A percentile compares a stretch with the other conserved stretches of the same genome.
These are phyloP conservation scores for Ephemerocybe angulata DNA, from an alignment of 768 basidiomycete genomes.

Conservation along the genomic window DNA sequence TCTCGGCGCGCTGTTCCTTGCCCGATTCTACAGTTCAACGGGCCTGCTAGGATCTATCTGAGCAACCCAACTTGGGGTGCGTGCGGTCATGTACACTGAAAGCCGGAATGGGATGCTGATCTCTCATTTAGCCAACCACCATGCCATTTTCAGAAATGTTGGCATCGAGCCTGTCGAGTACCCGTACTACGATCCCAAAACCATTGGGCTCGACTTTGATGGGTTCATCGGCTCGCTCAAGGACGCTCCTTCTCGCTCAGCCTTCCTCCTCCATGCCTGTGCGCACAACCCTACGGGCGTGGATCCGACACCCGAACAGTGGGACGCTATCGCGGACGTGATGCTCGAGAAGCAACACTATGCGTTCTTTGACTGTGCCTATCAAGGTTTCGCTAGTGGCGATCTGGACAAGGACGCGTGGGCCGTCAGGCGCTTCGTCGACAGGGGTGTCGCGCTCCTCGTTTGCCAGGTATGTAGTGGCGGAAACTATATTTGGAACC, in stretches of 20 bases:
- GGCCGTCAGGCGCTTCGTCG: constrained; percentile 86
- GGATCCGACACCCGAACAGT: constrained; percentile 87
- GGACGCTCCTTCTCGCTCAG: constrained; percentile 68
- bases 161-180: constrained; percentile 85
- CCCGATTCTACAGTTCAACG: constrained; percentile 75
- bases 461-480: constrained; percentile 73
- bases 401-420: constrained; percentile 88
- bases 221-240: constrained; percentile 62
- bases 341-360: constrained; percentile 75
- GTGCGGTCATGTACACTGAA: constrained; percentile 20
- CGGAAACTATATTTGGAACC: neutral
- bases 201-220: constrained; percentile 78
- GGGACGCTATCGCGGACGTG: constrained; percentile 70
- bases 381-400: constrained; percentile 96
- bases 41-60: constrained; percentile 70
- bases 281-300: constrained; percentile 98
- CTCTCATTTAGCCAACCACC: constrained; percentile 66
- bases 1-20: constrained; percentile 83
- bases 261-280: constrained; percentile 89
- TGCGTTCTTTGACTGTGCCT: constrained; percentile 93
- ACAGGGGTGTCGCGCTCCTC: constrained; percentile 67
- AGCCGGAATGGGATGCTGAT: constrained; percentile 8
- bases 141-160: constrained; percentile 86
- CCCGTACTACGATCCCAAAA: constrained; percentile 91
- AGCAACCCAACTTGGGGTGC: constrained; percentile 95